These are phyloP conservation scores for Aspergillus sp. DNA, from an alignment of 2,329 filamentous ascomycete genomes.

Conservation along the genomic window DNA sequence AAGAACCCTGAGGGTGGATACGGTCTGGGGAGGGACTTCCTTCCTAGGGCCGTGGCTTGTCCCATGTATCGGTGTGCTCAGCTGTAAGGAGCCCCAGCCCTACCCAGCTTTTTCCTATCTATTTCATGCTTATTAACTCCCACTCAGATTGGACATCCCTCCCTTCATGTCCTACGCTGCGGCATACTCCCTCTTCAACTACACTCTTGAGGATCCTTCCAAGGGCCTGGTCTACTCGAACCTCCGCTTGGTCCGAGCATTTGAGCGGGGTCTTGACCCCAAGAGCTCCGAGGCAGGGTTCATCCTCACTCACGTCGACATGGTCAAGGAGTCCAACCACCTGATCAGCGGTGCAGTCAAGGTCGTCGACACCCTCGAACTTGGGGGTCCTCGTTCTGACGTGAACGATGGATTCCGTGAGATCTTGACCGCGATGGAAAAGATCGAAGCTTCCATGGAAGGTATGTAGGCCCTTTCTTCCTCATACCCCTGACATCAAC, in stretches of 20 bases:
- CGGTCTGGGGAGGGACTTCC: slow-evolving; percentile 68
- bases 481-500: neutral
- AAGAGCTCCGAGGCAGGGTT: slow-evolving; percentile 90
- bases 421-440: slow-evolving; percentile 62
- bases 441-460: slow-evolving; percentile 79
- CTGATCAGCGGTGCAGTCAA: slow-evolving; percentile 71
- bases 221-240: slow-evolving; percentile 57
- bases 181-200: slow-evolving; percentile 63
- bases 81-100: slow-evolving; percentile 60
- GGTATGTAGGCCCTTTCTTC: slow-evolving; percentile 39
- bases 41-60: slow-evolving; percentile 72
- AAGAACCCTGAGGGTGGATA: slow-evolving; percentile 63
- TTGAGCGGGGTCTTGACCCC: slow-evolving; percentile 84
- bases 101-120: slow-evolving; percentile 2
- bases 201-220: slow-evolving; percentile 55
- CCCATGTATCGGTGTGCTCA: slow-evolving; percentile 82
- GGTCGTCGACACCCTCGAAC: slow-evolving; percentile 58
- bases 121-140: neutral
- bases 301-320: slow-evolving; percentile 92
- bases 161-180: slow-evolving; percentile 86
- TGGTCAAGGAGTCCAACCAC: slow-evolving; percentile 81
- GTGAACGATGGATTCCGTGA: slow-evolving; percentile 65
- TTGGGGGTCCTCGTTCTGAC: slow-evolving; percentile 48
- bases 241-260: slow-evolving; percentile 83
- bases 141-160: slow-evolving; percentile 67